A percentile compares a stretch with the other conserved stretches of the same genome.
phyloP scores from a whole-genome alignment of 2,329 filamentous ascomycete genomes.

The Teratosphaeria epicoccoides region DNA sequence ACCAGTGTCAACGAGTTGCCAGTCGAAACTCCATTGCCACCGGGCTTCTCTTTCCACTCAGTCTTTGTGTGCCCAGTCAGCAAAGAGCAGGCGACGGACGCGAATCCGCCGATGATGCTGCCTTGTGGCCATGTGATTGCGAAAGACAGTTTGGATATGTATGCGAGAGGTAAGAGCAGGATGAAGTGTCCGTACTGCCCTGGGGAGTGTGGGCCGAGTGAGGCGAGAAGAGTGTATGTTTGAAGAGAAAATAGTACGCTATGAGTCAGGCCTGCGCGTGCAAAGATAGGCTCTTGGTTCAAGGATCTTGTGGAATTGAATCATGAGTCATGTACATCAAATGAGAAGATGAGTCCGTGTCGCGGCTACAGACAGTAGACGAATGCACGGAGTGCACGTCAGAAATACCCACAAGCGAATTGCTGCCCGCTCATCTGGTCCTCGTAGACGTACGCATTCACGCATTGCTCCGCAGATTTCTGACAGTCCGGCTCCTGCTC shows the following conservation, averaged over 20 bases:
- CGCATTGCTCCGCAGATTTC: slow-evolving; percentile 6
- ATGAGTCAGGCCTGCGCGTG: too few relatives aligned
- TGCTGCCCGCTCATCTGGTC: neutral
- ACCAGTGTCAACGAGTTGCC: slow-evolving; percentile 83
- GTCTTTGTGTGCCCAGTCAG: slow-evolving; percentile 97
- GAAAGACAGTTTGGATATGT: slow-evolving; percentile 65
- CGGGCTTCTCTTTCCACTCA: slow-evolving; percentile 67
- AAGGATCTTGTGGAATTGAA: too few relatives aligned
- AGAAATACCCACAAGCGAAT: neutral
- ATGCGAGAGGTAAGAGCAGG: slow-evolving; percentile 59
- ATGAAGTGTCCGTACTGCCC: slow-evolving; percentile 98
- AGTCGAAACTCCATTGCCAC: slow-evolving; percentile 55
- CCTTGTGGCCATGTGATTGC: slow-evolving; percentile 92
- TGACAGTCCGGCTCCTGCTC: neutral
- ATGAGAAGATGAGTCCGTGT: neutral
- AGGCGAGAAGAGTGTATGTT: slow-evolving; percentile 57
- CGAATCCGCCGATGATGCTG: slow-evolving; percentile 93
- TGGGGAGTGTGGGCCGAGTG: slow-evolving; percentile 63
- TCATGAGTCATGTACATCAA: neutral
- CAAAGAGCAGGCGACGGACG: slow-evolving; percentile 88
- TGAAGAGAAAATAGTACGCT: slow-evolving; percentile 7
- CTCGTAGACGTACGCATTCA: slow-evolving; percentile 15
- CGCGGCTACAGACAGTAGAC: too few relatives aligned
- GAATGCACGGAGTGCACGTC: too few relatives aligned
- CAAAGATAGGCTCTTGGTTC: too few relatives aligned